Percentiles rank a stretch among this genome's conserved stretches.
These are phyloP conservation scores for Dendrothele bispora DNA, from an alignment of 768 basidiomycete species.

Conservation along the genomic window DNA sequence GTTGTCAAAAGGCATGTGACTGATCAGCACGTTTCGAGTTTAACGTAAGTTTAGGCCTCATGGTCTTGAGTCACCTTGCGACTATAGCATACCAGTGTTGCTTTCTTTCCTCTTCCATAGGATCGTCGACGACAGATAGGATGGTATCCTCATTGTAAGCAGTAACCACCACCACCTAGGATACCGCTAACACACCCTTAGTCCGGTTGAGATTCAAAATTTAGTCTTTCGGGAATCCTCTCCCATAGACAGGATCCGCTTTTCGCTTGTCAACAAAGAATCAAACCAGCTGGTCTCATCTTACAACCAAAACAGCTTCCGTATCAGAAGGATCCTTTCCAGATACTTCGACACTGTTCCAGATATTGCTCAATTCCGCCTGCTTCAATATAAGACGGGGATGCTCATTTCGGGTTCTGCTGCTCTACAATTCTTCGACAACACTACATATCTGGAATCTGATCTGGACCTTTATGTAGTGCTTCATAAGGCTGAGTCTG, in stretches of 20 bases:
- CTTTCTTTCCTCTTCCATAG: no score
- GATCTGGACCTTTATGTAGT: constrained; percentile 54
- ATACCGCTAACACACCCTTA: no score
- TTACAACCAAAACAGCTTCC: constrained; percentile 26
- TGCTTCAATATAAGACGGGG: constrained; percentile 40
- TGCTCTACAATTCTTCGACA: constrained; percentile 52
- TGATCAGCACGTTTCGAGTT: no score
- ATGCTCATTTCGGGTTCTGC: constrained; percentile 53
- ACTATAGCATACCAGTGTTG: no score
- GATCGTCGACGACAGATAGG: no score
- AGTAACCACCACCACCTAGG: no score
- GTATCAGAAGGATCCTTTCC: constrained; percentile 33
- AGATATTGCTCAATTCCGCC: constrained; percentile 34
- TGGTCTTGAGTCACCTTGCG: no score
- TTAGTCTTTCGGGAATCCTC: not conserved
- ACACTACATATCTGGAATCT: constrained; percentile 40
- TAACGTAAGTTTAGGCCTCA: no score
- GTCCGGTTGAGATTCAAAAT: not conserved
- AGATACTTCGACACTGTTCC: constrained; percentile 29
- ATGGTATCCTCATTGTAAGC: no score
- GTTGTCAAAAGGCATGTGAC: no score
- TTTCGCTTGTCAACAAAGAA: not conserved
- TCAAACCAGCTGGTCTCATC: not conserved
- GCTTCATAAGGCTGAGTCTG: constrained; percentile 23
- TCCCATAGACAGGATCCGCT: not conserved